Evolutionary conservation across 768 basidiomycete genomes (phyloP).

Genomic region (Neoboletus brunneissimus): DNA sequence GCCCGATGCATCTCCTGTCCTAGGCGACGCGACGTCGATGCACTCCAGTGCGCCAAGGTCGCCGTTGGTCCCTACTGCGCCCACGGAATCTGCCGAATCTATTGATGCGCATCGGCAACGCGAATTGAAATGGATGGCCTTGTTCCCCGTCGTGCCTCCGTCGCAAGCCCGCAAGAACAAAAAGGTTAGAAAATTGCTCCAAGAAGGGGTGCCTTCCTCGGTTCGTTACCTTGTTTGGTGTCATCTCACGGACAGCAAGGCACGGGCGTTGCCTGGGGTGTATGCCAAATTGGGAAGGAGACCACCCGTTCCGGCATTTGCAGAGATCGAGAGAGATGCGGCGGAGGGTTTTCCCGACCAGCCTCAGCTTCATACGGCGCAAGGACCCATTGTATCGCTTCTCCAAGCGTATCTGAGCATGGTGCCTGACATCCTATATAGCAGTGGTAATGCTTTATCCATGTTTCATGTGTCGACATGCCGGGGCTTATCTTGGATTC

Average conservation of each 20-base stretch:
- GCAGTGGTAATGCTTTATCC: conserved; percentile 43
- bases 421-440: conserved; percentile 81
- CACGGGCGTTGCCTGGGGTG: conserved; percentile 62
- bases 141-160: conserved; percentile 54
- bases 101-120: conserved; percentile 68
- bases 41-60: conserved; percentile 33
- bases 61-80: conserved; percentile 17
- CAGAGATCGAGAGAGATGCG: conserved; percentile 61
- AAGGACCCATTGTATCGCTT: conserved; percentile 54
- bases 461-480: neutral
- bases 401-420: conserved; percentile 76
- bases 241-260: conserved; percentile 74
- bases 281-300: conserved; percentile 63
- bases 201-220: conserved; percentile 79
- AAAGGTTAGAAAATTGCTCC: conserved; percentile 69
- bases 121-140: conserved; percentile 72
- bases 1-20: conserved; percentile 19
- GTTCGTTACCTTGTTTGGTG: conserved; percentile 86
- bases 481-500: neutral
- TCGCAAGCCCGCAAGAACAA: conserved; percentile 73
- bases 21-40: conserved; percentile 44
- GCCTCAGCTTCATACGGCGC: conserved; percentile 53
- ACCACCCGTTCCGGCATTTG: conserved; percentile 46
- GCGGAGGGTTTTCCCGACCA: conserved; percentile 53
- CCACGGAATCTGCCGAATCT: conserved; percentile 23